phyloP scores from a whole-genome alignment of 257 asterid genomes.

The Solanum virginianum region DNA sequence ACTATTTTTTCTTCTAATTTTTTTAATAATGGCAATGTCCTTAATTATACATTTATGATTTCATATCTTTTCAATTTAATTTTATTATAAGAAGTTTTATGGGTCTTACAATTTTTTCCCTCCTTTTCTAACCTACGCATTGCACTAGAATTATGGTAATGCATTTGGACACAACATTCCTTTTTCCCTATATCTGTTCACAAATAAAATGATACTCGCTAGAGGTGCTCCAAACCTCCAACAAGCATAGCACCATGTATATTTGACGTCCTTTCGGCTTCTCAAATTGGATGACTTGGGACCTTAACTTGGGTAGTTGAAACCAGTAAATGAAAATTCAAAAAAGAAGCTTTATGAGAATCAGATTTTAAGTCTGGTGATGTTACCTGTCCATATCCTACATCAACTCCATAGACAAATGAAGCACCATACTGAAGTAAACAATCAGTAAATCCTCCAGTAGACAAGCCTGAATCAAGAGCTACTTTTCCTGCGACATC shows the following conservation, averaged over 20 bases:
- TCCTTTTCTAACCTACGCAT: background rate
- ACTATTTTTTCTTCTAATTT: background rate
- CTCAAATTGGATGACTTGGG: background rate
- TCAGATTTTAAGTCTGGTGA: background rate
- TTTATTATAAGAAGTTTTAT: background rate
- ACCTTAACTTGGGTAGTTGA: background rate
- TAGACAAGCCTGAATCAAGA: conserved; percentile 98
- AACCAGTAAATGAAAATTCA: background rate
- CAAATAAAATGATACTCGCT: background rate
- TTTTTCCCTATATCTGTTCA: background rate
- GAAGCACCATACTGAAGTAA: conserved; percentile 94
- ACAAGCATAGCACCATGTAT: background rate
- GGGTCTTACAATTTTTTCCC: background rate
- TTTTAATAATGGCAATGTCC: background rate
- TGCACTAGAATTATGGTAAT: background rate
- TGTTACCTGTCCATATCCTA: conserved; percentile 91
- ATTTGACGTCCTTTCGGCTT: background rate
- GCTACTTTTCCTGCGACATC: conserved; percentile 83
- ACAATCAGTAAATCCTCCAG: conserved; percentile 99
- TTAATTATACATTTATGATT: background rate
- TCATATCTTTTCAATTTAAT: background rate
- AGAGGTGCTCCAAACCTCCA: background rate
- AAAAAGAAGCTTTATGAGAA: background rate
- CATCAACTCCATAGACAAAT: conserved; percentile 96
- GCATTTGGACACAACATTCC: background rate